Evolutionary conservation across 352 stramenopile species (phyloP), one percentile per base, ranked within the genome.

Genomic region (Peronospora tabacina): DNA sequence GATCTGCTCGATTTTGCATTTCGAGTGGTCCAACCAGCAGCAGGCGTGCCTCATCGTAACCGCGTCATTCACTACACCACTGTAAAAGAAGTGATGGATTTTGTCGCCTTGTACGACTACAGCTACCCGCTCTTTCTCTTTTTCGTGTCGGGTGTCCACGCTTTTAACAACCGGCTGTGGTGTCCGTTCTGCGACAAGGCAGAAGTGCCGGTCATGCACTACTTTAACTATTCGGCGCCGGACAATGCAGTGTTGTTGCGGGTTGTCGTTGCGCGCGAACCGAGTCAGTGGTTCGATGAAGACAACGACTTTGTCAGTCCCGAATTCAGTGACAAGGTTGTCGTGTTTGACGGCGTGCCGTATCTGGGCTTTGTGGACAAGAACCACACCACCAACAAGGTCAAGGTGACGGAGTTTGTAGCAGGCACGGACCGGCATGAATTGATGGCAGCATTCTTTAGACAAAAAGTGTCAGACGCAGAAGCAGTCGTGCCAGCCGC

Each of bases 131-230:
- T 91, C 7, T 91, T 74, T 40, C 59, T 91, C 48, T 87, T 73
- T 50, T 89, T 89, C 52, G 55, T 87, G 13, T 91, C 80, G 36
- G 80, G 75, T 26, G 61, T 77, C 11, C 74, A 91, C 50, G 41
- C 55, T 39, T 87, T 87, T 59, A 91, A 88, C 49, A 80, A 75
- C 17, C 75, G 80, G 0, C 63, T 89, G n/a, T 91, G 80, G 80
- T 91, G 80, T 45, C 77, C 70, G 45, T 89, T 83, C 51, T 91
- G 80, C 52, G 80, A 91, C 52, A 75, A 75, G 30, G 71, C 75
- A 2, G 70, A 89, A 36, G 45, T 91, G n/a, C 66, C 75, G 4
- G 64, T 81, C 35, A 78, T 80, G 51, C 73, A 89, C 59, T 89
- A 85, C 46, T 91, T 75, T 59, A 87, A 89, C 52, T 72, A 82